Percentiles rank a stretch among this genome's conserved stretches.
Evolutionary conservation across 2,329 filamentous ascomycete species (phyloP).

Genomic region (Zymoseptoria pseudotritici): DNA sequence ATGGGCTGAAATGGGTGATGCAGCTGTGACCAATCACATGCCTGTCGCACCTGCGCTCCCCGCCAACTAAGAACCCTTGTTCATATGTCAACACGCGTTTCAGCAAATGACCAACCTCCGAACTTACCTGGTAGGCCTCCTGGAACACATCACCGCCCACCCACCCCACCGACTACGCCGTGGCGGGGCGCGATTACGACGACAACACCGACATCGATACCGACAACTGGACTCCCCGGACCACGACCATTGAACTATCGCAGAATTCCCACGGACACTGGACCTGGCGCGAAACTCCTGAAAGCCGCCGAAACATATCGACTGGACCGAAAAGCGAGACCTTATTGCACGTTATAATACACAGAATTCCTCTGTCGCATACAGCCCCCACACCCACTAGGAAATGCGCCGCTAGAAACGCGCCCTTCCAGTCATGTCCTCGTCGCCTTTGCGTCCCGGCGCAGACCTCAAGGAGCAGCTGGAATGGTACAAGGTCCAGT

Average conservation of each 20-base stretch:
- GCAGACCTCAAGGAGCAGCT: conserved; percentile 62
- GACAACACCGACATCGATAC: not conserved
- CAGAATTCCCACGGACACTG: not conserved
- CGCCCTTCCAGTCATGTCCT: conserved; percentile 24
- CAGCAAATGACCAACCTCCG: not conserved
- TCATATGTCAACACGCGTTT: not conserved
- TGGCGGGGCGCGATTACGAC: not conserved
- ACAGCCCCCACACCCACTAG: not conserved
- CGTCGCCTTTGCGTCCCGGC: conserved; percentile 31
- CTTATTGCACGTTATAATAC: not conserved
- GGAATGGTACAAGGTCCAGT: conserved; percentile 91
- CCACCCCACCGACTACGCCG: not conserved
- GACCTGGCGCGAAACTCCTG: not conserved
- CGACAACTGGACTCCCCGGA: not conserved
- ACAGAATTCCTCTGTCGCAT: not conserved
- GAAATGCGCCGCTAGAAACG: conserved; percentile 29
- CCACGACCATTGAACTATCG: not conserved
- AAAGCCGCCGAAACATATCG: not conserved
- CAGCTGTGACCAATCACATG: not conserved
- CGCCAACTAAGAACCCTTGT: not conserved
- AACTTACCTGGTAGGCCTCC: not conserved
- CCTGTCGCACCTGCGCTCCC: not conserved
- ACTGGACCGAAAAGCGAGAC: not conserved
- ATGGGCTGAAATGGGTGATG: not conserved
- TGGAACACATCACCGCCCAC: not conserved